Conservation (phyloP, 73 alveolate genomes). For the Symbiodinium pilosum region DNA sequence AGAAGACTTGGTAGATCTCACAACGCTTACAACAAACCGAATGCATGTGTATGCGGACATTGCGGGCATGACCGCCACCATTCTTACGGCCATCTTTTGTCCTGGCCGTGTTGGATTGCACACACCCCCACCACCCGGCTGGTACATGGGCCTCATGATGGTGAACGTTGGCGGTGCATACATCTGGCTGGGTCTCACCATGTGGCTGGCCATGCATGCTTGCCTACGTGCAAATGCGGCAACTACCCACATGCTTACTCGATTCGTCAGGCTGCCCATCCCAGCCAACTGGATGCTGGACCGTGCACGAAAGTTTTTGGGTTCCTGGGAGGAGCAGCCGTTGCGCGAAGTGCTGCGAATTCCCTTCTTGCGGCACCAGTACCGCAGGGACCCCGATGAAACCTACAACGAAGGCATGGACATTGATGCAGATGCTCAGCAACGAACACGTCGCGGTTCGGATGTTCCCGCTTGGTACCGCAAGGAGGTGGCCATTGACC, state of each 20-base stretch:
- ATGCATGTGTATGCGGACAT: slow-evolving; percentile 94
- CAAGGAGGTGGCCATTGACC: slow-evolving; percentile 6
- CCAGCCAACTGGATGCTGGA: slow-evolving; percentile 84
- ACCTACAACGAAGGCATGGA: slow-evolving; percentile 79
- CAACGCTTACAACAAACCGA: slow-evolving; percentile 88
- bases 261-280: slow-evolving; percentile 78
- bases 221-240: slow-evolving; percentile 87
- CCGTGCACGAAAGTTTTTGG: slow-evolving; percentile 94
- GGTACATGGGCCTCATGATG: slow-evolving; percentile 93
- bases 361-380: slow-evolving; percentile 87
- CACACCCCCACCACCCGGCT: slow-evolving; percentile 70
- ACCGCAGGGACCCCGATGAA: not conserved
- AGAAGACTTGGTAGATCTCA: slow-evolving; percentile 90
- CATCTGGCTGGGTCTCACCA: slow-evolving; percentile 92
- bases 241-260: slow-evolving; percentile 86
- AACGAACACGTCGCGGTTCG: slow-evolving; percentile 50
- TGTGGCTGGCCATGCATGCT: slow-evolving; percentile 94
- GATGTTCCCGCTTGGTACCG: slow-evolving; percentile 94
- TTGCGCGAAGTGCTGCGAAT: slow-evolving; percentile 81
- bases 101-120: slow-evolving; percentile 92
- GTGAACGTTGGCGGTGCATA: slow-evolving; percentile 91
- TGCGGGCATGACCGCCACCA: slow-evolving; percentile 94
- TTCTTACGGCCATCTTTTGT: slow-evolving; percentile 82
- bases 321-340: slow-evolving; percentile 93
- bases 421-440: slow-evolving; percentile 47